phyloP scores from a whole-genome alignment of 2,329 filamentous ascomycete genomes.

The Trichoderma atrobrunneum region DNA sequence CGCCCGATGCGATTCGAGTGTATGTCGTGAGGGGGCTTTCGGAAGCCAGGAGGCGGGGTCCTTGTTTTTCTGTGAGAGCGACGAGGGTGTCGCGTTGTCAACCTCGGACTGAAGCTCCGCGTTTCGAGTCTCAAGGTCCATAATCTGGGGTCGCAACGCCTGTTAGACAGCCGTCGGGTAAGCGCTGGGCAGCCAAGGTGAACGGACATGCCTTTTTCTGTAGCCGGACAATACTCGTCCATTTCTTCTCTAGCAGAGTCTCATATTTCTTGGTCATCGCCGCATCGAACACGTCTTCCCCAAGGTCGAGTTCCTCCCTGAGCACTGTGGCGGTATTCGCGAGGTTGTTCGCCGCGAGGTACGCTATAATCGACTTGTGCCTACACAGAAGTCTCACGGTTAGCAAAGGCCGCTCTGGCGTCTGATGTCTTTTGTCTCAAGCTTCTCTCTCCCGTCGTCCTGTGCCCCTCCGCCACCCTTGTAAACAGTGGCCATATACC shows the following conservation, averaged over 20 bases:
- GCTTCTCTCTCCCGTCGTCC: background rate
- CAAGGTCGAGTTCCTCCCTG: conserved; percentile 72
- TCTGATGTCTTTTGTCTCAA: background rate
- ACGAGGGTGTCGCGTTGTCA: conserved; percentile 73
- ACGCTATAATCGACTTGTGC: conserved; percentile 92
- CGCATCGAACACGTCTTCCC: conserved; percentile 69
- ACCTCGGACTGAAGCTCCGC: conserved; percentile 74
- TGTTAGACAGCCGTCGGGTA: conserved; percentile 19
- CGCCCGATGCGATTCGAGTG: conserved; percentile 75
- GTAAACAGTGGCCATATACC: conserved; percentile 36
- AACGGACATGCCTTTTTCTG: conserved; percentile 73
- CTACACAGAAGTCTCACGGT: conserved; percentile 42
- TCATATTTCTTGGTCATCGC: conserved; percentile 91
- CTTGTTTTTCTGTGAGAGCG: conserved; percentile 74
- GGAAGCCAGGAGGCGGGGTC: conserved; percentile 86
- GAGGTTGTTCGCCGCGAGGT: conserved; percentile 72
- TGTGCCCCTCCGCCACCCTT: conserved; percentile 8
- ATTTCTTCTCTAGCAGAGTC: conserved; percentile 93
- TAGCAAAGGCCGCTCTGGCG: conserved; percentile 11
- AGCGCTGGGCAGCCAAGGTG: conserved; percentile 18
- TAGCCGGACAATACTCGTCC: conserved; percentile 90
- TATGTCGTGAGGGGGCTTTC: conserved; percentile 74
- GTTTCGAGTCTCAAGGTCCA: conserved; percentile 82
- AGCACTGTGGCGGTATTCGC: conserved; percentile 67
- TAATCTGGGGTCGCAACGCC: conserved; percentile 58